Conservation (phyloP, 495 filamentous ascomycete species). For the Aspergillus homomorphus region DNA sequence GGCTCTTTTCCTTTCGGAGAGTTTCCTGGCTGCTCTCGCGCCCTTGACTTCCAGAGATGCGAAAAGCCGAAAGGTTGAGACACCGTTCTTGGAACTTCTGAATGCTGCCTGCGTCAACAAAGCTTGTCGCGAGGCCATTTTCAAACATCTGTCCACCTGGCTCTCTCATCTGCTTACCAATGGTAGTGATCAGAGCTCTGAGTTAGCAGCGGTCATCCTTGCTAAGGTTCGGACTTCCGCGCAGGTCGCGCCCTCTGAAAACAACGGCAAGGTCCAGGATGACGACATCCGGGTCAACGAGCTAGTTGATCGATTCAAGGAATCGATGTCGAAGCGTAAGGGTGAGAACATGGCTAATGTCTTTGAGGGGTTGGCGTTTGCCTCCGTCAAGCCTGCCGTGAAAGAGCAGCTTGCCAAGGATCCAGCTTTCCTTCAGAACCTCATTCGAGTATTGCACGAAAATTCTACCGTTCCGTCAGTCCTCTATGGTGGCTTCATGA, state of each 20-base stretch:
- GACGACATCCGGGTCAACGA: conserved; percentile 60
- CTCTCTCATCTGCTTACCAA: conserved; percentile 73
- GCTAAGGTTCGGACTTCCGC: conserved; percentile 64
- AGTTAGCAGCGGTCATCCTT: conserved; percentile 80
- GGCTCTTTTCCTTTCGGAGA: conserved; percentile 76
- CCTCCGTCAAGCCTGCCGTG: conserved; percentile 74
- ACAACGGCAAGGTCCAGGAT: conserved; percentile 41
- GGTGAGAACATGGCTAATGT: conserved; percentile 59
- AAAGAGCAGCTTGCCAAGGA: conserved; percentile 77
- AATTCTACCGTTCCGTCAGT: conserved; percentile 62
- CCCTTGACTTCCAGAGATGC: conserved; percentile 69
- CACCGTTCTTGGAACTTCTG: conserved; percentile 78
- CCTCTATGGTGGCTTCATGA: conserved; percentile 79
- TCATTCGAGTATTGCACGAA: conserved; percentile 63
- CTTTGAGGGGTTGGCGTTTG: conserved; percentile 91
- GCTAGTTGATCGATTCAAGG: conserved; percentile 73
- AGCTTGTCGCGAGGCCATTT: conserved; percentile 72
- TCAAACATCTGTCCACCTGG: conserved; percentile 78
- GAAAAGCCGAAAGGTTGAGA: conserved; percentile 75
- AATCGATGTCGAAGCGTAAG: conserved; percentile 63
- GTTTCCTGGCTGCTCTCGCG: conserved; percentile 68
- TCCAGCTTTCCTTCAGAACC: conserved; percentile 56
- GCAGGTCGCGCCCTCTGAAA: conserved; percentile 33
- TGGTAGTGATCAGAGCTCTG: conserved; percentile 58
- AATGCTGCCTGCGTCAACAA: conserved; percentile 85